phyloP scores from a whole-genome alignment of 768 basidiomycete genomes.

The Tricholoma flavovirens region DNA sequence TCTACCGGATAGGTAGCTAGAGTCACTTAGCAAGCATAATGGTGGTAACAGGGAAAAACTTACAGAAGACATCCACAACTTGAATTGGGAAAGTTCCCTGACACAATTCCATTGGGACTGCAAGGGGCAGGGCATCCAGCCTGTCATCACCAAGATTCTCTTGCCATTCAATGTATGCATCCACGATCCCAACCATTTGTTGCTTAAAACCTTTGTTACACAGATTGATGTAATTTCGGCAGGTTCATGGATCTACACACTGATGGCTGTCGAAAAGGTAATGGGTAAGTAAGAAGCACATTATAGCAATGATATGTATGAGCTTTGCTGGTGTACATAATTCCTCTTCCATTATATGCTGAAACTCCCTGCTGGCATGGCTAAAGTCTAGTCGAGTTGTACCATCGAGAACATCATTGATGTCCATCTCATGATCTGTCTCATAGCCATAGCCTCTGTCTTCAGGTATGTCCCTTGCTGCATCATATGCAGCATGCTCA shows the following conservation, averaged over 20 bases:
- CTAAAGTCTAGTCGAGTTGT: not conserved
- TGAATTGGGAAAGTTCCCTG: not conserved
- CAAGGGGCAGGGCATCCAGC: not conserved
- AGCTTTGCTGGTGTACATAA: not conserved
- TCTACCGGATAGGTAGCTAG: not conserved
- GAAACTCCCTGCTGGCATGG: conserved; percentile 5
- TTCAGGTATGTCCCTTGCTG: not conserved
- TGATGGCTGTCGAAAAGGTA: not conserved
- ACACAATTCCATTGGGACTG: not conserved
- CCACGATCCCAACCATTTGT: conserved; percentile 6
- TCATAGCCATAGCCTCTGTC: not conserved
- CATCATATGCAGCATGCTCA: not conserved
- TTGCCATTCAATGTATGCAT: conserved; percentile 11
- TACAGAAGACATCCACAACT: conserved; percentile 7
- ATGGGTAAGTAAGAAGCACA: not conserved
- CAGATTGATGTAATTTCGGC: not conserved
- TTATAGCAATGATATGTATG: not conserved
- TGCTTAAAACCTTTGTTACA: not conserved
- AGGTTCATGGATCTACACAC: not conserved
- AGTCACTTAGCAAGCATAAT: not conserved
- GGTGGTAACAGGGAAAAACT: not conserved
- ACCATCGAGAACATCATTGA: conserved; percentile 1
- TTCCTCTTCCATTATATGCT: conserved; percentile 2
- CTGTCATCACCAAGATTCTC: not conserved
- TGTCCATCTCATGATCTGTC: not conserved